Base-by-base conservation (phyloP, 2,329 filamentous ascomycete genomes). In the Cercospora sp. region DNA sequence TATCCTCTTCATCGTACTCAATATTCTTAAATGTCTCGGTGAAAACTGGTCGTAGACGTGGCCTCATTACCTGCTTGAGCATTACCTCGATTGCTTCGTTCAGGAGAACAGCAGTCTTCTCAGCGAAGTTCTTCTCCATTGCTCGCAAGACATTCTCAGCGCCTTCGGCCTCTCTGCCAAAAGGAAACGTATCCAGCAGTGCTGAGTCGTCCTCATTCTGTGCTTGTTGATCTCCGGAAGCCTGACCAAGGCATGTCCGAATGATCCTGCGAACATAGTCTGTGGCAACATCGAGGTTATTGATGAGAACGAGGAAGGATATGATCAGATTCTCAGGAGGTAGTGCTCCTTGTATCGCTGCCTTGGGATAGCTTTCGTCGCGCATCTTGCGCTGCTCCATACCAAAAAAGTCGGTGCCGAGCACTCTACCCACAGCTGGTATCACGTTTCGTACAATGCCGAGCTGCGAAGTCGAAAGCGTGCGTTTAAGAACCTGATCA, bases 371-470 rank as follows among this genome's bases (percentile, higher is more conserved):
- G 69, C 90, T 91, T 79, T 99, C 95, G 77, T 98, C 93, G 55
- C 93, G 89, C 95, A 99, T 98, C 80, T 96, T 97, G 67, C 94
- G 90, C 79, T 98, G 94, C 45, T 97, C 90, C 93, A 99, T 97
- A 75, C 93, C 92, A 72, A 98, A 90, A 77, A 98, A 99, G 79
- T 99, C 95, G 3, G 89, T 89, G 31, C 91, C 89, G 3, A 99
- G 86, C 0, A 99, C 90, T 36, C 93, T 88, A 18, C 90, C 88
- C 5, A 98, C 84, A 0, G 89, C 91, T 2, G 93, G 91, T 28
- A 97, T 82, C 6, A 96, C 91, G 66, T 87, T 91, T 51, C 88
- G 87, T 23, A 96, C 87, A 3, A 97, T 89, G 18, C 90, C 86
- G 72, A 89, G 85, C 77, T 97, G 94, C 2, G 91, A 92, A 0